Conservation (phyloP, 176 grass and related monocot genomes). For the Phoenix dactylifera region DNA sequence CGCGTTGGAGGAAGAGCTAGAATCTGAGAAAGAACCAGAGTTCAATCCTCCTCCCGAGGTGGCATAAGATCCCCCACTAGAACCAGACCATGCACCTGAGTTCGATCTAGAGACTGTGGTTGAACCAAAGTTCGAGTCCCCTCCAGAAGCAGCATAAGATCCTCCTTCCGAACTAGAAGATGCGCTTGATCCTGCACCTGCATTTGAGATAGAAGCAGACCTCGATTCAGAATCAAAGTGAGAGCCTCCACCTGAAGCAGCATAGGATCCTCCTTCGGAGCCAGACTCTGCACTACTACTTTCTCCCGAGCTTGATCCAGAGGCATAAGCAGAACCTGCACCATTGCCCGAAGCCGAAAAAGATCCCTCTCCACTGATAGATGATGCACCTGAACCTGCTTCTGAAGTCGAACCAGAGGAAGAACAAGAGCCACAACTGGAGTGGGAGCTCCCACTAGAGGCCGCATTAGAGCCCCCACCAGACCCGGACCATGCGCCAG, state of each 20-base stretch:
- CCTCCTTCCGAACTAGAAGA: constrained; percentile 2
- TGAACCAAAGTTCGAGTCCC: not conserved
- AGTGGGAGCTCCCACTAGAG: too few species aligned
- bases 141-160: constrained; percentile 34
- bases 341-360: not conserved
- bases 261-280: not conserved
- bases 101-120: not conserved
- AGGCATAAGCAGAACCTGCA: constrained; percentile 1
- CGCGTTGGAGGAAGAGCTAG: constrained; percentile 1
- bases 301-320: not conserved
- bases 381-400: too few species aligned
- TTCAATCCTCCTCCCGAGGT: not conserved
- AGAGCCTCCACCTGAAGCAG: not conserved
- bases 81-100: constrained; percentile 13
- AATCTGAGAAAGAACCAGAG: not conserved
- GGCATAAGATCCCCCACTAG: constrained; percentile 10
- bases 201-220: not conserved
- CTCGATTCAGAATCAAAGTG: not conserved
- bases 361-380: too few species aligned
- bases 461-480: too few species aligned
- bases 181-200: constrained; percentile 17
- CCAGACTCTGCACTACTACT: constrained; percentile 14
- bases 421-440: too few species aligned
- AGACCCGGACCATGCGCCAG: not conserved
- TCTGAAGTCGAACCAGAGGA: too few species aligned